Evolutionary conservation across 2,329 filamentous ascomycete species (phyloP).

Genomic region (Blastomyces parvus): DNA sequence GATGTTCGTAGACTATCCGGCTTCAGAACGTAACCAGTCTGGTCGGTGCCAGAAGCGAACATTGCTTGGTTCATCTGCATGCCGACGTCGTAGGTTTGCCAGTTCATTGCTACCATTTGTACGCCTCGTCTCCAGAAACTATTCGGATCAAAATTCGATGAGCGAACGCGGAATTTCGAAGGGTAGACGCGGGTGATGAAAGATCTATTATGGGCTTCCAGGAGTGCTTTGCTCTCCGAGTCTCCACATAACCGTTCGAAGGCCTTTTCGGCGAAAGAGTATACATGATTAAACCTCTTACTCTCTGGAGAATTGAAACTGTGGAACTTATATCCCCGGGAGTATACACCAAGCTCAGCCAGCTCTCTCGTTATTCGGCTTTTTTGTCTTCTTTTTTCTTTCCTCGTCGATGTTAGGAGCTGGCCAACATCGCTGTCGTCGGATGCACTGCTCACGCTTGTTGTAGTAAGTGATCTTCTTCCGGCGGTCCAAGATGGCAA

Average conservation of each 20-base stretch:
- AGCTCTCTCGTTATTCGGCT: constrained; percentile 82
- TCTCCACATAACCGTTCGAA: constrained; percentile 74
- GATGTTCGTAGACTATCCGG: constrained; percentile 63
- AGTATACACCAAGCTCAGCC: constrained; percentile 73
- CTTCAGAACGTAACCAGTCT: constrained; percentile 88
- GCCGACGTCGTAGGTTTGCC: constrained; percentile 93
- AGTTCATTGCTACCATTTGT: constrained; percentile 96
- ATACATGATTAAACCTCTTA: constrained; percentile 85
- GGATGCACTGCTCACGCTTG: constrained; percentile 50
- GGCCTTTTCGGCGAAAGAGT: constrained; percentile 84
- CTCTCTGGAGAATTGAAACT: constrained; percentile 71
- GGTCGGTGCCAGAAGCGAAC: constrained; percentile 83
- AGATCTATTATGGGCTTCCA: constrained; percentile 84
- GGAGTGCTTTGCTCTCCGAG: constrained; percentile 62
- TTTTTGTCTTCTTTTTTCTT: constrained; percentile 53
- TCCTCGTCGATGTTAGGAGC: constrained; percentile 44
- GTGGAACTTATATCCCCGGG: constrained; percentile 70
- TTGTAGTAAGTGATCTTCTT: constrained; percentile 43
- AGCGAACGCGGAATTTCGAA: constrained; percentile 67
- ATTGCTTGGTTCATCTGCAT: constrained; percentile 97
- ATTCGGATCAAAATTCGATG: constrained; percentile 89
- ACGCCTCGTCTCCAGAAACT: constrained; percentile 91
- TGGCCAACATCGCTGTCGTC: constrained; percentile 65
- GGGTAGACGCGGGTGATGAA: constrained; percentile 94
- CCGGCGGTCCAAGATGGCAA: constrained; percentile 42